phyloP scores from a whole-genome alignment of 2,329 filamentous ascomycete genomes.

The Fusarium pseudoanthophilum region DNA sequence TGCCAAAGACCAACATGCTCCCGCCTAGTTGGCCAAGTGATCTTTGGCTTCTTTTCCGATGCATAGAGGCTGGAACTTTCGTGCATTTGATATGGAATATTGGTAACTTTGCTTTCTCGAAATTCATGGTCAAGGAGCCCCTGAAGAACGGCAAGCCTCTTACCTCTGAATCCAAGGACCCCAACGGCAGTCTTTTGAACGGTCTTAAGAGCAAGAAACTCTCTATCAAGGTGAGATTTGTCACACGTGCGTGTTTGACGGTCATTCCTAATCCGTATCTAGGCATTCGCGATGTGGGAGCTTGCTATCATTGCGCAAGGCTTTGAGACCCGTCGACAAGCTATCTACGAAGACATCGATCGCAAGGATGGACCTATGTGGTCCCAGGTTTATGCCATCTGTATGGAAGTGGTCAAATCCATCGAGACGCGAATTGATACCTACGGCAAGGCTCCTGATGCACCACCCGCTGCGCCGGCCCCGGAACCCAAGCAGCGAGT shows the following conservation, averaged over 20 bases:
- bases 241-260: not conserved
- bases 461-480: conserved; percentile 47
- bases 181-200: conserved; percentile 87
- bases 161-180: conserved; percentile 86
- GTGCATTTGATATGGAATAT: conserved; percentile 80
- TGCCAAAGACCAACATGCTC: conserved; percentile 76
- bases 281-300: conserved; percentile 93
- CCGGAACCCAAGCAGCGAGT: conserved; percentile 49
- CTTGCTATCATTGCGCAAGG: conserved; percentile 80
- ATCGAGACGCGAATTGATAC: conserved; percentile 75
- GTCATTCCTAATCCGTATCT: conserved; percentile 29
- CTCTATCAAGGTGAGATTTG: conserved; percentile 69
- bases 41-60: conserved; percentile 65
- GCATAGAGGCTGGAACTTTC: conserved; percentile 70
- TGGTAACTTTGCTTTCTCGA: conserved; percentile 79
- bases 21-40: conserved; percentile 68
- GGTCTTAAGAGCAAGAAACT: conserved; percentile 87
- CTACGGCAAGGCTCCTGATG: conserved; percentile 60
- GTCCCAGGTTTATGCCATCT: conserved; percentile 78
- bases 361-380: conserved; percentile 82
- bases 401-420: conserved; percentile 74
- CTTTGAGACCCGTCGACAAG: conserved; percentile 79
- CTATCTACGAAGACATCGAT: conserved; percentile 89
- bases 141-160: conserved; percentile 87
- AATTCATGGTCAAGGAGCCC: conserved; percentile 83